Percentiles rank a stretch among this genome's conserved stretches.
phyloP scores from a whole-genome alignment of 331 rosid genomes.

The Phaseolus coccineus region DNA sequence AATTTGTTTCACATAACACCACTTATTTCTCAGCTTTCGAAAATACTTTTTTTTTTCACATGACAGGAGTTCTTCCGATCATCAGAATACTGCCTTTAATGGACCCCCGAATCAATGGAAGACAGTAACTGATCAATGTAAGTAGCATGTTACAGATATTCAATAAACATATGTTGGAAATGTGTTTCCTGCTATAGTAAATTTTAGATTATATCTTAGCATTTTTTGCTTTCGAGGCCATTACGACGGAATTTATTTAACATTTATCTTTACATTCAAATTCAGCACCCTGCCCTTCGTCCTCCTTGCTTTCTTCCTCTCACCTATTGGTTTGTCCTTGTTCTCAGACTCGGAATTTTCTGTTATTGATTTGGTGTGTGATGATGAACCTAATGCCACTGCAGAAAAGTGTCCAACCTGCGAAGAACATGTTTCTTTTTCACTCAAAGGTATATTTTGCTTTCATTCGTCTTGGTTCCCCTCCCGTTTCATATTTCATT shows the following conservation, averaged over 20 bases:
- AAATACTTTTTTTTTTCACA: conserved; percentile 36
- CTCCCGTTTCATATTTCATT: conserved; percentile 35
- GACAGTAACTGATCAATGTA: conserved; percentile 61
- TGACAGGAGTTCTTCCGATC: conserved; percentile 58
- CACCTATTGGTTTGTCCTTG: conserved; percentile 36
- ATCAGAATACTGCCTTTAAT: conserved; percentile 40
- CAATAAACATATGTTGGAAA: conserved; percentile 32
- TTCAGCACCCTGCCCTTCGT: conserved; percentile 9
- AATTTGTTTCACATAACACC: conserved; percentile 30
- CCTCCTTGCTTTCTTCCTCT: conserved; percentile 22
- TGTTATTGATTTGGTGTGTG: conserved; percentile 75
- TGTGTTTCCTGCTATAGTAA: conserved; percentile 34
- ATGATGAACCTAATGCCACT: conserved; percentile 61
- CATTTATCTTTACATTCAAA: background rate
- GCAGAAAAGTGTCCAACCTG: conserved; percentile 54
- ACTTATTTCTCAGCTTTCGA: conserved; percentile 26
- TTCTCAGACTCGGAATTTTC: conserved; percentile 60
- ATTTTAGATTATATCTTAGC: conserved; percentile 30
- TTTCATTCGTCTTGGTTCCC: conserved; percentile 28
- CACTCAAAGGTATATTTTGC: conserved; percentile 71
- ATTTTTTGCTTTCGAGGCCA: conserved; percentile 38
- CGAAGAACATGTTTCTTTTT: conserved; percentile 94
- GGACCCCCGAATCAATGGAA: conserved; percentile 50
- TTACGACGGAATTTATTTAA: conserved; percentile 6
- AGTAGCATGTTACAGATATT: conserved; percentile 46